phyloP scores from a whole-genome alignment of 2,329 filamentous ascomycete genomes.

The Emericellopsis atlantica region DNA sequence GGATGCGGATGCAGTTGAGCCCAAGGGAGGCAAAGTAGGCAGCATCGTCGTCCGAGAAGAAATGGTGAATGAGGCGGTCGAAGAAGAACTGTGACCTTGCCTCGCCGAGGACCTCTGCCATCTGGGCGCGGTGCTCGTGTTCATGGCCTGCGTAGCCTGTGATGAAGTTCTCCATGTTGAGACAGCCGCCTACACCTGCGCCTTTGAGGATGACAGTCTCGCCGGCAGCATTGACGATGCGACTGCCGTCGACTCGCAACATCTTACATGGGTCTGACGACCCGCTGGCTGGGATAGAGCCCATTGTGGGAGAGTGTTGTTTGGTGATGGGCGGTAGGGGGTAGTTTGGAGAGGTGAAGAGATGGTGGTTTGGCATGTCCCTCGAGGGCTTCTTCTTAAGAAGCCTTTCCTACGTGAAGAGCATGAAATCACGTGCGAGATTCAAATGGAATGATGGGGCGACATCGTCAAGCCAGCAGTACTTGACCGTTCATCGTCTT shows the following conservation, averaged over 20 bases:
- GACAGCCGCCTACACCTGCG: slow-evolving; percentile 17
- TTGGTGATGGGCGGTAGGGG: no score
- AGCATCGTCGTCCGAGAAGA: slow-evolving; percentile 46
- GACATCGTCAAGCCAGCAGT: no score
- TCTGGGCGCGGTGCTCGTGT: slow-evolving; percentile 37
- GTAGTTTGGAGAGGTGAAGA: no score
- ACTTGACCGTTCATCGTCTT: no score
- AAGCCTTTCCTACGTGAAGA: no score
- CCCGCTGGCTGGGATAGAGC: not conserved
- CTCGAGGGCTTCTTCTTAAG: no score
- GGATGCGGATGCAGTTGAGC: slow-evolving; percentile 45
- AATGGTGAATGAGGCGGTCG: slow-evolving; percentile 41
- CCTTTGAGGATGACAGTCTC: slow-evolving; percentile 29
- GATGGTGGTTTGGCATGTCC: no score
- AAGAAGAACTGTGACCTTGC: slow-evolving; percentile 50
- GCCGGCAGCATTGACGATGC: slow-evolving; percentile 30
- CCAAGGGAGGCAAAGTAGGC: slow-evolving; percentile 42
- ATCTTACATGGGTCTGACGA: slow-evolving; percentile 10
- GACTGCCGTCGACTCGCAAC: slow-evolving; percentile 15
- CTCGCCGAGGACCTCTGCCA: slow-evolving; percentile 37
- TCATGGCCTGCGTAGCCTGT: slow-evolving; percentile 49
- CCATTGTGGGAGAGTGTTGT: not conserved
- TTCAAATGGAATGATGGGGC: no score
- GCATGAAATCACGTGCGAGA: no score
- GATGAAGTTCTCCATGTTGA: slow-evolving; percentile 49